phyloP scores from a whole-genome alignment of 495 filamentous ascomycete species.

The Penicillium arizonense region DNA sequence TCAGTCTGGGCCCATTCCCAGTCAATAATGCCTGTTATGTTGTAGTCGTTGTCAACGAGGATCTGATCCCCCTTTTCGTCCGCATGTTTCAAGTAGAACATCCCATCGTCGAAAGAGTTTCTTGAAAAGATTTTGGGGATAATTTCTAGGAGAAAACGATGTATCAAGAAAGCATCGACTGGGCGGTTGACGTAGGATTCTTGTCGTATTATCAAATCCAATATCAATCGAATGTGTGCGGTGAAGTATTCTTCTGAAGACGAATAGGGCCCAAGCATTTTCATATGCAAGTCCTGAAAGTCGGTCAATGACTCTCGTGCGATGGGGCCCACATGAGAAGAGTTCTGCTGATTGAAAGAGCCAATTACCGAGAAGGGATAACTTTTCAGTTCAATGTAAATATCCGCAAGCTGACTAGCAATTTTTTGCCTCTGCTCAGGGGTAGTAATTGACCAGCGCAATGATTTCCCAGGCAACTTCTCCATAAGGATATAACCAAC shows the following conservation, averaged over 20 bases:
- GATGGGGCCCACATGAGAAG: constrained; percentile 27
- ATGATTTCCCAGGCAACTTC: constrained; percentile 34
- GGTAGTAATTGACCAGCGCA: constrained; percentile 27
- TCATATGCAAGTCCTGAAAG: constrained; percentile 11
- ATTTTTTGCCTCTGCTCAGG: constrained; percentile 30
- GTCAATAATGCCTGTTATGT: constrained; percentile 46
- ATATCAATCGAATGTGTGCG: constrained; percentile 17
- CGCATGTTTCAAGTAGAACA: constrained; percentile 42
- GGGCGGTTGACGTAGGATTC: constrained; percentile 24
- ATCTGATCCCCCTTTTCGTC: constrained; percentile 49
- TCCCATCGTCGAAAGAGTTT: constrained; percentile 20
- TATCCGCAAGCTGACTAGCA: constrained; percentile 36
- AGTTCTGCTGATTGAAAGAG: constrained; percentile 22
- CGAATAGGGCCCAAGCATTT: constrained; percentile 20
- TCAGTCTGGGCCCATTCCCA: constrained; percentile 44
- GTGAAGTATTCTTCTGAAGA: constrained; percentile 18
- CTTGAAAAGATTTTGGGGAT: constrained; percentile 7
- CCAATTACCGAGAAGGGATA: constrained; percentile 30
- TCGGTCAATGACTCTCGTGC: constrained; percentile 31
- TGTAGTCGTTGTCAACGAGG: constrained; percentile 40
- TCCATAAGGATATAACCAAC: constrained; percentile 43
- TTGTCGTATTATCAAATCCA: constrained; percentile 30
- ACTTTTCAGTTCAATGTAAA: constrained; percentile 37
- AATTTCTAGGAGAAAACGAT: constrained; percentile 37
- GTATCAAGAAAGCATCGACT: constrained; percentile 35